A percentile compares a stretch with the other conserved stretches of the same genome.
Evolutionary conservation across 345 rosid species (phyloP).

Genomic region (Viola odorata): DNA sequence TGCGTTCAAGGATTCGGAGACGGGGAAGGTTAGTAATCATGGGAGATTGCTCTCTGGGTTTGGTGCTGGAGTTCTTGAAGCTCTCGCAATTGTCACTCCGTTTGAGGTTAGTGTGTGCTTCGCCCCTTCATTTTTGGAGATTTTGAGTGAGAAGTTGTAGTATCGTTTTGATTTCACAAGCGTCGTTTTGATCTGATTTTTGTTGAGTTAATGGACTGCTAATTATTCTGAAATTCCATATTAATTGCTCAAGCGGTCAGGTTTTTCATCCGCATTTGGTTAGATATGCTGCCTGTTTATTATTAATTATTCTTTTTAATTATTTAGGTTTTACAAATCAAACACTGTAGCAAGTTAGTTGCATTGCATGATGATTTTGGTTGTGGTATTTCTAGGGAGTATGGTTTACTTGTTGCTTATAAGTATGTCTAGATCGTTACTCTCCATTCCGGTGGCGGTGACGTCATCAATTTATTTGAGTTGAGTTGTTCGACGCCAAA

Average conservation of each 20-base stretch:
- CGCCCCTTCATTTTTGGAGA: neutral
- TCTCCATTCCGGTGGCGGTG: no score
- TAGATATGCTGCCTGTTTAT: constrained; percentile 75
- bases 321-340: no score
- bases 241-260: no score
- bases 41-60: constrained; percentile 72
- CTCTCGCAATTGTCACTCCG: constrained; percentile 87
- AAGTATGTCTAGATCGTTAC: no score
- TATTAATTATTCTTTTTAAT: constrained; percentile 86
- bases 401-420: no score
- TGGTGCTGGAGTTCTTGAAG: constrained; percentile 96
- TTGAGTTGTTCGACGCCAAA: no score
- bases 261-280: no score
- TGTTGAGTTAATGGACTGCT: no score
- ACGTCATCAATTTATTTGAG: no score
- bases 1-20: constrained; percentile 68
- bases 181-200: neutral
- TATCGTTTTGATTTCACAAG: neutral
- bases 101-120: constrained; percentile 54
- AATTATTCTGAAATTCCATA: no score
- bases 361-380: no score
- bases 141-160: neutral
- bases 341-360: constrained; percentile 2
- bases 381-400: no score
- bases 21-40: constrained; percentile 58